Evolutionary conservation across 805 yeast genomes (phyloP), one percentile per base, ranked within the genome.

Genomic region (Barnettozyma populi): DNA sequence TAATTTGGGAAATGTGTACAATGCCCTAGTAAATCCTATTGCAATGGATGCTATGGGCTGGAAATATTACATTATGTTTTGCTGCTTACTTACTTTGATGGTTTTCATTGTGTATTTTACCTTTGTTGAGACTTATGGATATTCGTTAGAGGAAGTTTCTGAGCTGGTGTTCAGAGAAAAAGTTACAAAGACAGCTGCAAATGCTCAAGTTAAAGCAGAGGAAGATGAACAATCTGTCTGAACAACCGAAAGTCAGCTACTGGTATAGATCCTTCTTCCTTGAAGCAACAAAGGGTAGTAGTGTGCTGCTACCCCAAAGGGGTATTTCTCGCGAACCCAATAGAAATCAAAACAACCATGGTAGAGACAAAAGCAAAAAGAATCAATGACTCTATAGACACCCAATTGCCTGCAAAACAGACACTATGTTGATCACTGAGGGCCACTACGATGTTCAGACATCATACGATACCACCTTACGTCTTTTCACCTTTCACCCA

Each of bases 401-500:
- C 16, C 32, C 16, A 9, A 11, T 13, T 11, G 3, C 32, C 34
- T 25, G 18, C 43, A 48, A 19, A 45, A 45, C 16, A 20, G 37
- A 18, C 23, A 35, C 6, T 11, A 86, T 86, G 95, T 72, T 86
- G 55, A 80, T 86, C 56, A 76, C 77, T 44, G 94, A 86, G 62
- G 62, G 79, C 3, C 79, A 60, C 61, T 75, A 74, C 51, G 94
- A 86, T 60, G 80, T 85, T 36, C 60, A 68, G 51, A 85, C 94
- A 9, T 76, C 86, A 2, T 73, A 73, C 50, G 86, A 82, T 24
- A 81, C 89, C 14, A 76, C 80, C 25, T 75, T 86, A 75, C 73
- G 94, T 48, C 68, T 86, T 36, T 82, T 70, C 64, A 74, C 78
- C 19, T 85, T 65, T 64, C 85, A 82, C 45, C 95, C 95, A 13